phyloP scores from a whole-genome alignment of 768 basidiomycete species.

The Tylopilus vinaceipallidus region DNA sequence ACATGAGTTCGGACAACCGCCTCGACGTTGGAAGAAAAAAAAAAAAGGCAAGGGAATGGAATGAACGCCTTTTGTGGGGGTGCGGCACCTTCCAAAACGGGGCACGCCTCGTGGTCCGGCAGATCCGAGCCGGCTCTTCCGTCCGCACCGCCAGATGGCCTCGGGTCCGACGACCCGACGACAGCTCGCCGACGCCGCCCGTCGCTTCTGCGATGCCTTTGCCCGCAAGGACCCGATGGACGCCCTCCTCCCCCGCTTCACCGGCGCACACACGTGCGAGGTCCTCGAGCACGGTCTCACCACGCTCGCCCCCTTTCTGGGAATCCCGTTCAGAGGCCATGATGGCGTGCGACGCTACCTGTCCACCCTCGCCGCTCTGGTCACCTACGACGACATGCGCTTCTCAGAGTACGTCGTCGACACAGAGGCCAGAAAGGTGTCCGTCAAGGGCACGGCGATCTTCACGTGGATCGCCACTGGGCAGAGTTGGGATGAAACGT shows the following conservation, averaged over 20 bases:
- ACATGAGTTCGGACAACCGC: neutral
- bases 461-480: constrained; percentile 56
- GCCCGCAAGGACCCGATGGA: constrained; percentile 41
- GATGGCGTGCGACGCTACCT: constrained; percentile 50
- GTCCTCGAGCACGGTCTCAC: constrained; percentile 56
- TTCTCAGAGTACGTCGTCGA: constrained; percentile 61
- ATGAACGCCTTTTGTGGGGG: neutral
- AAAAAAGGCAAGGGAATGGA: neutral
- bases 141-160: no score
- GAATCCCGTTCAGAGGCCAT: constrained; percentile 45
- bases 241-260: constrained; percentile 51
- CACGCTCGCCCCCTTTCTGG: constrained; percentile 59
- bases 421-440: constrained; percentile 46
- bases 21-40: no score
- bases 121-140: no score
- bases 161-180: neutral
- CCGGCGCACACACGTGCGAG: constrained; percentile 39
- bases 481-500: constrained; percentile 61
- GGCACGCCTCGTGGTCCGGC: neutral
- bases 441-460: constrained; percentile 48
- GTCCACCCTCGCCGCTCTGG: constrained; percentile 39
- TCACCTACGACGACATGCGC: constrained; percentile 50
- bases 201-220: constrained; percentile 52
- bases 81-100: neutral
- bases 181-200: constrained; percentile 43